These are phyloP conservation scores for Hymenoscyphus linearis DNA, from an alignment of 2,329 filamentous ascomycete species.

Conservation along the genomic window DNA sequence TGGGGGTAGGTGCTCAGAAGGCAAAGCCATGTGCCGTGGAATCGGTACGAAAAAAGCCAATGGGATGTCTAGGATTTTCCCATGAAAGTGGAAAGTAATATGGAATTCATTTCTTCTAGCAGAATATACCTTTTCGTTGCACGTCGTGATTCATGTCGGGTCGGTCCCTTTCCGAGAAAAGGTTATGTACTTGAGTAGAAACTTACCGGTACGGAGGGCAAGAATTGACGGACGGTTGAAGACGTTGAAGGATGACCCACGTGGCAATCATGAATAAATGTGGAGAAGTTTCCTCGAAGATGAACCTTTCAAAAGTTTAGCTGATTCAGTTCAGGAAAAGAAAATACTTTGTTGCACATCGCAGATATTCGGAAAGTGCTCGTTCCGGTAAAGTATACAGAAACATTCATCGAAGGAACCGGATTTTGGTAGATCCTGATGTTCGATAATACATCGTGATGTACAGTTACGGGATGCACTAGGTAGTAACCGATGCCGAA, in stretches of 20 bases:
- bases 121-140: background rate
- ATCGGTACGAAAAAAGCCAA: background rate
- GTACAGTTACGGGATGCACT: background rate
- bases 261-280: background rate
- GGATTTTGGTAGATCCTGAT: background rate
- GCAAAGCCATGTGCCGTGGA: background rate
- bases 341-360: slow-evolving; percentile 5
- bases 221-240: background rate
- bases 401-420: background rate
- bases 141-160: background rate
- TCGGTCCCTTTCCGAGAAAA: background rate
- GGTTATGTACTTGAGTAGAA: background rate
- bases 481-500: background rate
- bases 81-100: background rate
- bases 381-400: background rate
- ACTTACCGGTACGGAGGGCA: background rate
- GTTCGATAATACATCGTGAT: background rate
- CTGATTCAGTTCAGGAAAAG: background rate
- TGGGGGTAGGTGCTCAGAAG: background rate
- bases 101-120: background rate
- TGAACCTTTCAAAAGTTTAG: background rate
- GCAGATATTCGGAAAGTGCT: background rate
- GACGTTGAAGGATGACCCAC: background rate
- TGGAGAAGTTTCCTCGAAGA: background rate
- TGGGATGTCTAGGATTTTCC: background rate